Percentiles rank a stretch among this genome's conserved stretches.
These are phyloP conservation scores for Penicillium crustosum DNA, from an alignment of 2,329 filamentous ascomycete species.

Conservation along the genomic window DNA sequence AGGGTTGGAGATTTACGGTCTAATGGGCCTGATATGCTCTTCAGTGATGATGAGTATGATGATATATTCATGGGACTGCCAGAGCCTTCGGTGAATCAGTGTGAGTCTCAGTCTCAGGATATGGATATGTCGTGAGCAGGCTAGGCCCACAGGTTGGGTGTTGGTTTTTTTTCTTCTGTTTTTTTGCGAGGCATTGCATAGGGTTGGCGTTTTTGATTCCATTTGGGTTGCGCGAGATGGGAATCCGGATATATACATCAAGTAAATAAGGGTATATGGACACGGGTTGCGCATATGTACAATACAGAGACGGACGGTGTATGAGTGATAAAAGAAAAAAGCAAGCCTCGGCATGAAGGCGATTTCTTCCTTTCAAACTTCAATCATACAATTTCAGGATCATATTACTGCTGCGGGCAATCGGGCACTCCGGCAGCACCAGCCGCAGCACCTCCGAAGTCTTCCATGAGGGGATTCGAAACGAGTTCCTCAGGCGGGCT, in stretches of 20 bases:
- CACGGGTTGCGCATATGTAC: conserved; percentile 30
- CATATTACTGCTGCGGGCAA: conserved; percentile 60
- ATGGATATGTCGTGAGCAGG: conserved; percentile 42
- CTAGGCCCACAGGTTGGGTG: conserved; percentile 8
- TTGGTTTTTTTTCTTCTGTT: background rate
- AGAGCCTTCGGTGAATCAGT: conserved; percentile 37
- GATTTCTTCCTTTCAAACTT: background rate
- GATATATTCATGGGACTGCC: conserved; percentile 65
- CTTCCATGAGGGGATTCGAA: conserved; percentile 57
- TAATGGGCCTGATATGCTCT: conserved; percentile 22
- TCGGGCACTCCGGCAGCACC: conserved; percentile 57
- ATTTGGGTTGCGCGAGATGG: background rate
- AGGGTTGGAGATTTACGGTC: background rate
- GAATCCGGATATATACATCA: background rate
- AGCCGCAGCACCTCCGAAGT: conserved; percentile 71
- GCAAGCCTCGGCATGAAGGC: background rate
- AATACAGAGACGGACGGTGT: conserved; percentile 22
- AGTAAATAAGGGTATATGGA: conserved; percentile 37
- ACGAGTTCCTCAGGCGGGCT: conserved; percentile 88
- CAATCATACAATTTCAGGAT: conserved; percentile 4
- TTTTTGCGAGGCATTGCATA: conserved; percentile 17
- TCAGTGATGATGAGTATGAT: conserved; percentile 61
- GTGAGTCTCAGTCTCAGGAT: conserved; percentile 26
- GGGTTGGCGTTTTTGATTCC: conserved; percentile 13
- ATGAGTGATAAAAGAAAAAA: background rate